Base-by-base conservation (phyloP, 768 basidiomycete genomes). In the Pleurotus tuber-regium region DNA sequence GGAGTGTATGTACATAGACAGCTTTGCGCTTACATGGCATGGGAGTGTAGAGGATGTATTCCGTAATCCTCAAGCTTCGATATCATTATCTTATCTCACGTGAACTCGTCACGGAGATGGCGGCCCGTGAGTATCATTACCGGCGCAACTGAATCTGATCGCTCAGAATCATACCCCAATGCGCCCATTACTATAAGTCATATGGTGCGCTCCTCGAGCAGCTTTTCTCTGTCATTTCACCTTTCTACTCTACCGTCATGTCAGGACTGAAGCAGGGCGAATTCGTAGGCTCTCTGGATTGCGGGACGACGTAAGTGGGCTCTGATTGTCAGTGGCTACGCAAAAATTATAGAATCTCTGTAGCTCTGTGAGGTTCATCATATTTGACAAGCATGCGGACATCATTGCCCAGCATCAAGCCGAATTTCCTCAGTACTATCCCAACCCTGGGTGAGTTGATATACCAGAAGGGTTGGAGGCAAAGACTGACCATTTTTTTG, bases 381-480 rank as follows among this genome's bases (percentile, higher is more conserved):
- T 97, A 52, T 96, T 97, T 63, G 86, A 97, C 74, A 75, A 85
- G 61, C 70, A 88, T 61, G 94, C 95, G 21, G 79, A 93, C 61
- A 89, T 97, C 59, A 71, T 98, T 52, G 88, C 89, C 2, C 84
- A 92, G 66, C 84, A 91, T 63, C 96, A 98, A 68, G 74, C 84
- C 10, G 96, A 98, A 68, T 98, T 98, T 65, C 84, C 91, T 40
- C 95, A 98, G 63, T 92, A 95, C 67, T 92, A 92, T 61, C 89
- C 89, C 3, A 76, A 90, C 63, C 90, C 94, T 2, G 91, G 92
- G 85, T 87, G 52, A 58, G 77, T 66, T 18, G 16, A 18, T 6
- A 1, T 3, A 36, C 8, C 7, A n/a, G 6, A 10, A 14, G 12
- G n/a, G 29, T 2, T 38, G 18, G 19, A 1, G 10, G 25, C 25